These are phyloP conservation scores for Aspergillus transmontanensis DNA, from an alignment of 2,329 filamentous ascomycete genomes.

Conservation along the genomic window DNA sequence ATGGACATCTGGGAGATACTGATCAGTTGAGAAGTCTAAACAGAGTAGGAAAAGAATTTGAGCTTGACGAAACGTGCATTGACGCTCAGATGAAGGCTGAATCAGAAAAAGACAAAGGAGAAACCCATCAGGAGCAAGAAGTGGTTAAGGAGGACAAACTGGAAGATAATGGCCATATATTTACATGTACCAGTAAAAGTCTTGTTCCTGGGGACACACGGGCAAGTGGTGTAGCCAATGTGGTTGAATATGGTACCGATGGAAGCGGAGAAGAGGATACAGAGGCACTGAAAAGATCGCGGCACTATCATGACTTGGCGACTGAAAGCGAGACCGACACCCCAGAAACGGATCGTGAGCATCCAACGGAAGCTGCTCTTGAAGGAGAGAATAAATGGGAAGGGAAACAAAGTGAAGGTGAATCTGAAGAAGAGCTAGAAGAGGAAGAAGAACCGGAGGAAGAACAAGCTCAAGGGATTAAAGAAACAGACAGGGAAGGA, in stretches of 20 bases:
- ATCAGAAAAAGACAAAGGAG: constrained; percentile 8
- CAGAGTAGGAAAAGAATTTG: not conserved
- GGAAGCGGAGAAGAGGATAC: constrained; percentile 17
- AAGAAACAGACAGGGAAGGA: not conserved
- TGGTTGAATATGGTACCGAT: not conserved
- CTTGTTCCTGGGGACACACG: not conserved
- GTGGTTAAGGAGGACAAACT: not conserved
- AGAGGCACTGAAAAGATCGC: constrained; percentile 32
- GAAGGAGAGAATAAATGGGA: constrained; percentile 10
- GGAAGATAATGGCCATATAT: constrained; percentile 6
- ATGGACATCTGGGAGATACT: not conserved
- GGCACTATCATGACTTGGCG: constrained; percentile 29
- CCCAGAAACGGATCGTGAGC: not conserved
- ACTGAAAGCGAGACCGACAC: constrained; percentile 6
- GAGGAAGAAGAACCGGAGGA: constrained; percentile 16
- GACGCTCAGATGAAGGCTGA: not conserved
- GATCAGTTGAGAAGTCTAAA: not conserved
- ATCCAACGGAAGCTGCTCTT: constrained; percentile 7
- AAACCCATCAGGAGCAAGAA: constrained; percentile 31
- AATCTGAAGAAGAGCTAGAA: constrained; percentile 12
- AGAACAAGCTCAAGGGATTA: constrained; percentile 5
- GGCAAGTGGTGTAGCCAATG: not conserved
- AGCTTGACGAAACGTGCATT: not conserved
- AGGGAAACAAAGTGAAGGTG: constrained; percentile 9
- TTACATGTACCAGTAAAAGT: not conserved